Conservation (phyloP, 2,329 filamentous ascomycete species). For the Penicillium sclerotiorum region DNA sequence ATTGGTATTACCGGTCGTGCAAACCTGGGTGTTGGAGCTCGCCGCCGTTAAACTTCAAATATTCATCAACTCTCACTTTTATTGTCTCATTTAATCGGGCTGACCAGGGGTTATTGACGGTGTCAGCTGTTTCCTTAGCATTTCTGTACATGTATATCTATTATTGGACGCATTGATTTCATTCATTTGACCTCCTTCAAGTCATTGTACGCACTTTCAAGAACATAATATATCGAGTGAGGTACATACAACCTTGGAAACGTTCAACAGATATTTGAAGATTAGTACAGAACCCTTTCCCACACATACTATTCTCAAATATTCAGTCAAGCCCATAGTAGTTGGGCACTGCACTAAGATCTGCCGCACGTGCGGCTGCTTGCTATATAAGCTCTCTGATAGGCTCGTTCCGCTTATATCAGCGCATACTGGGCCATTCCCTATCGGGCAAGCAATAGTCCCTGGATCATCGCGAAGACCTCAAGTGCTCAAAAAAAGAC, state of each 20-base stretch:
- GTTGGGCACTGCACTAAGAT: too few relatives aligned
- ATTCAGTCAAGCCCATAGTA: too few relatives aligned
- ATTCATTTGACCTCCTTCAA: slow-evolving; percentile 6
- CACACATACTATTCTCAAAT: too few relatives aligned
- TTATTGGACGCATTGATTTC: slow-evolving; percentile 14
- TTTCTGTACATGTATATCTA: slow-evolving; percentile 23
- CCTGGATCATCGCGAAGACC: slow-evolving; percentile 16
- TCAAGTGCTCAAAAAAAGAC: not conserved
- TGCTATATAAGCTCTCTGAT: slow-evolving; percentile 9
- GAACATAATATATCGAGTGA: too few relatives aligned
- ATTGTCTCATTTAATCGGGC: slow-evolving; percentile 7
- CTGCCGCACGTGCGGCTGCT: too few relatives aligned
- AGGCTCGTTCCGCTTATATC: slow-evolving; percentile 17
- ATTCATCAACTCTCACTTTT: slow-evolving; percentile 3
- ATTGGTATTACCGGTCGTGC: slow-evolving; percentile 74
- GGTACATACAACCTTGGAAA: too few relatives aligned
- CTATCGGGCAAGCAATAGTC: slow-evolving; percentile 17
- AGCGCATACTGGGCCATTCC: slow-evolving; percentile 12
- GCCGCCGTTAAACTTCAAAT: slow-evolving; percentile 27
- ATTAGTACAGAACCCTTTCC: too few relatives aligned
- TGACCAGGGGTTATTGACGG: not conserved
- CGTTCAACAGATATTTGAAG: too few relatives aligned
- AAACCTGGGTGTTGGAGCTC: slow-evolving; percentile 57
- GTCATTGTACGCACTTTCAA: not conserved
- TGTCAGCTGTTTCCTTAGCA: slow-evolving; percentile 15